A percentile compares a stretch with the other conserved stretches of the same genome.
Evolutionary conservation across 2,329 filamentous ascomycete genomes (phyloP).

Genomic region (Neurospora sp.): DNA sequence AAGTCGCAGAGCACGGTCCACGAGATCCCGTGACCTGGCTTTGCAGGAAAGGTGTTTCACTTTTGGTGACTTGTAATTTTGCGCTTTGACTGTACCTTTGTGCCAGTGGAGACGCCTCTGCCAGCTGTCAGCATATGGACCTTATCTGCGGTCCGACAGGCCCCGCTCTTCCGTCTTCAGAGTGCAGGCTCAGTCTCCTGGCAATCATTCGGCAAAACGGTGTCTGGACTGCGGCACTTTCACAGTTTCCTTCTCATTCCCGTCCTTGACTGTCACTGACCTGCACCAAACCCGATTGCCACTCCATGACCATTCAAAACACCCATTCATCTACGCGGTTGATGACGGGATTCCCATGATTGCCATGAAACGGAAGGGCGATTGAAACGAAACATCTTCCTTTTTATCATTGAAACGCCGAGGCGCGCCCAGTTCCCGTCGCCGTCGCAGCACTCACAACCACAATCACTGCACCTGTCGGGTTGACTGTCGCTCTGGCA

Average conservation of each 20-base stretch:
- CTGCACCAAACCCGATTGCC: neutral
- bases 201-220: neutral
- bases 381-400: neutral
- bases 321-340: neutral
- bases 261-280: neutral
- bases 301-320: neutral
- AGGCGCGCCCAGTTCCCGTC: neutral
- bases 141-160: neutral
- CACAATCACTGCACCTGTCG: neutral
- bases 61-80: neutral
- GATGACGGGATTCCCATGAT: neutral
- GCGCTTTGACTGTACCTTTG: neutral
- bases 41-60: neutral
- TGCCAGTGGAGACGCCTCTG: neutral
- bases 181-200: neutral
- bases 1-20: neutral
- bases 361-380: neutral
- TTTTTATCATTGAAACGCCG: neutral
- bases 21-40: neutral
- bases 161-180: neutral
- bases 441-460: neutral
- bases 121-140: neutral
- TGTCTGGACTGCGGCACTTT: neutral
- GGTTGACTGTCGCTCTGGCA: neutral
- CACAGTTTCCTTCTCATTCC: neutral